A percentile compares a stretch with the other conserved stretches of the same genome.
These are phyloP conservation scores for Kalmusia sp. DNA, from an alignment of 2,329 filamentous ascomycete genomes.

Conservation along the genomic window DNA sequence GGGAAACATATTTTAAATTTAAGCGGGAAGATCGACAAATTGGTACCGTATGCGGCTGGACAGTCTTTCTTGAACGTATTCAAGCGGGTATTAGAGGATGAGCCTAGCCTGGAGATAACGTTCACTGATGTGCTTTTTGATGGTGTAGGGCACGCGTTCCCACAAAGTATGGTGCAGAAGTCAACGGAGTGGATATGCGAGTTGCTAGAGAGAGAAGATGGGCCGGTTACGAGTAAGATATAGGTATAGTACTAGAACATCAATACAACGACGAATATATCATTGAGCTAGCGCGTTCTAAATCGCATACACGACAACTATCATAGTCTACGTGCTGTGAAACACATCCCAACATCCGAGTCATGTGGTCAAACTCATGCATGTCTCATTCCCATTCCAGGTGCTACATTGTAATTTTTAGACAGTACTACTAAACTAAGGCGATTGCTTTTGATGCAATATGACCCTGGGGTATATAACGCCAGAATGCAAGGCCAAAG, in stretches of 20 bases:
- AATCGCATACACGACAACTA: no score
- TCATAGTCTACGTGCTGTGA: no score
- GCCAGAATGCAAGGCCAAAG: conserved; percentile 2
- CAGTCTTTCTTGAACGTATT: conserved; percentile 69
- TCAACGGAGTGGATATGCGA: conserved; percentile 68
- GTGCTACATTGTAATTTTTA: no score
- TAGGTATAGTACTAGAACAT: conserved; percentile 9
- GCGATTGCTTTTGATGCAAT: no score
- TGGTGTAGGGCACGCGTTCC: conserved; percentile 74
- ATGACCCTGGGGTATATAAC: conserved; percentile 9
- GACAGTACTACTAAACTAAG: no score
- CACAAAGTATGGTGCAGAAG: conserved; percentile 69
- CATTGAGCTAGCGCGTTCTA: no score
- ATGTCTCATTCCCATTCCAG: no score
- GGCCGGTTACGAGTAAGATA: conserved; percentile 31
- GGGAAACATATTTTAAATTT: conserved; percentile 46
- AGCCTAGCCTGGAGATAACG: conserved; percentile 56
- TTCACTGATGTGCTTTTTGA: conserved; percentile 73
- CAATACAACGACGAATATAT: no score
- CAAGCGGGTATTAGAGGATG: conserved; percentile 63
- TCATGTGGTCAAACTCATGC: no score
- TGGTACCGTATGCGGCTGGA: conserved; percentile 72
- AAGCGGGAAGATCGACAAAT: conserved; percentile 70
- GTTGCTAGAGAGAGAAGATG: conserved; percentile 33
- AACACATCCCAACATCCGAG: no score